Evolutionary conservation across 139 green algal genomes (phyloP).

Genomic region (Volvox africanus): DNA sequence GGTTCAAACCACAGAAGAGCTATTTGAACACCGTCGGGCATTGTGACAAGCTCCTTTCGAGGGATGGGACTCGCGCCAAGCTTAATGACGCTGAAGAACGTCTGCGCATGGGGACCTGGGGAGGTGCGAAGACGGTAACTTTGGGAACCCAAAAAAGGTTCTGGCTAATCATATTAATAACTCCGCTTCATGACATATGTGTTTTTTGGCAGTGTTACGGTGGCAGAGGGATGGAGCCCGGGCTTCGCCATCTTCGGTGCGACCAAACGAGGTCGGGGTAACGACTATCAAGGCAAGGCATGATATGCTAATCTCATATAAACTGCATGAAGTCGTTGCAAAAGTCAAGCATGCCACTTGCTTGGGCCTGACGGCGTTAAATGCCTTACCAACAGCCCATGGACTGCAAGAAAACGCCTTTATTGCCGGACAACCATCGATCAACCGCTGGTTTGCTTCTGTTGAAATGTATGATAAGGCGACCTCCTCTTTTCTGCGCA

Average conservation of each 20-base stretch:
- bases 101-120: constrained; percentile 23
- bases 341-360: too few species aligned
- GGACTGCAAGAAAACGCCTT: constrained; percentile 8
- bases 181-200: too few species aligned
- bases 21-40: constrained; percentile 24
- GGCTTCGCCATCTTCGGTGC: too few species aligned
- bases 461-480: neutral
- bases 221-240: too few species aligned
- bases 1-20: constrained; percentile 28
- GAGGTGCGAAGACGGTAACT: neutral
- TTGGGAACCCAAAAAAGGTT: neutral
- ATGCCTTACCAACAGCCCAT: neutral
- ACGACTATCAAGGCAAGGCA: neutral
- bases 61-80: neutral
- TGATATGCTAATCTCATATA: neutral
- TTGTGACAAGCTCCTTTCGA: neutral
- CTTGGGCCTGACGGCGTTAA: too few species aligned
- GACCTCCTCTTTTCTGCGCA: neutral
- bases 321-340: too few species aligned
- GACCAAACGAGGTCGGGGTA: neutral
- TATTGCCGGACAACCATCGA: neutral
- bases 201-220: too few species aligned
- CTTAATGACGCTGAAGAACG: constrained; percentile 13
- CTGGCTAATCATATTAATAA: neutral
- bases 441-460: neutral